Percentiles rank a stretch among this genome's conserved stretches.
Conservation (phyloP, 78 protist genomes). For the Acrasis kona region DNA sequence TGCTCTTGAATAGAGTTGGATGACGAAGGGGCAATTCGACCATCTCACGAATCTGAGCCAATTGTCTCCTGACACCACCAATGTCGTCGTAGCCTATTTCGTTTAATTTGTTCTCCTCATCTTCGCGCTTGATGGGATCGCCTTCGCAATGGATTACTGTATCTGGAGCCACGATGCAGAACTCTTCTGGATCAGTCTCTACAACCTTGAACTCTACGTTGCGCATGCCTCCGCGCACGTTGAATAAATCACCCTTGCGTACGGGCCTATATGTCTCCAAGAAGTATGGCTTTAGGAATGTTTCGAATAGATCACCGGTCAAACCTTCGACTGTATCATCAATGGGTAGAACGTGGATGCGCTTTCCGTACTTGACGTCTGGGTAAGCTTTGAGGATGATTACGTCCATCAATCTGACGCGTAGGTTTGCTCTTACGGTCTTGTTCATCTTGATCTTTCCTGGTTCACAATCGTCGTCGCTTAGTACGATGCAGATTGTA, state of each 20-base stretch:
- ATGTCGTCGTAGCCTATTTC: slow-evolving; percentile 98
- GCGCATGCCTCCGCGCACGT: slow-evolving; percentile 96
- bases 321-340: slow-evolving; percentile 98
- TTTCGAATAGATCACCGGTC: slow-evolving; percentile 97
- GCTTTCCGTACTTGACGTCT: slow-evolving; percentile 81
- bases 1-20: slow-evolving; percentile 93
- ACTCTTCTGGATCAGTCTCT: slow-evolving; percentile 91
- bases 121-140: slow-evolving; percentile 99
- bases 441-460: slow-evolving; percentile 92
- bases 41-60: slow-evolving; percentile 96
- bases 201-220: slow-evolving; percentile 99
- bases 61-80: slow-evolving; percentile 98
- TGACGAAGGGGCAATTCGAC: slow-evolving; percentile 99
- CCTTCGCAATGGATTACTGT: slow-evolving; percentile 99
- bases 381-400: slow-evolving; percentile 81
- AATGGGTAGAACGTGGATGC: slow-evolving; percentile 96
- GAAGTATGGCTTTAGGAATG: slow-evolving; percentile 96
- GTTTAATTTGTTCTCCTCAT: slow-evolving; percentile 71
- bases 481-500: slow-evolving; percentile 89
- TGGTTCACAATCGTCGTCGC: slow-evolving; percentile 78
- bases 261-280: slow-evolving; percentile 99
- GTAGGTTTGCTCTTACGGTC: slow-evolving; percentile 75
- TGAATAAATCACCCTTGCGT: slow-evolving; percentile 82
- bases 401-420: slow-evolving; percentile 92
- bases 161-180: slow-evolving; percentile 90